phyloP scores from a whole-genome alignment of 2,329 filamentous ascomycete genomes.

The Penicillium digitatum region DNA sequence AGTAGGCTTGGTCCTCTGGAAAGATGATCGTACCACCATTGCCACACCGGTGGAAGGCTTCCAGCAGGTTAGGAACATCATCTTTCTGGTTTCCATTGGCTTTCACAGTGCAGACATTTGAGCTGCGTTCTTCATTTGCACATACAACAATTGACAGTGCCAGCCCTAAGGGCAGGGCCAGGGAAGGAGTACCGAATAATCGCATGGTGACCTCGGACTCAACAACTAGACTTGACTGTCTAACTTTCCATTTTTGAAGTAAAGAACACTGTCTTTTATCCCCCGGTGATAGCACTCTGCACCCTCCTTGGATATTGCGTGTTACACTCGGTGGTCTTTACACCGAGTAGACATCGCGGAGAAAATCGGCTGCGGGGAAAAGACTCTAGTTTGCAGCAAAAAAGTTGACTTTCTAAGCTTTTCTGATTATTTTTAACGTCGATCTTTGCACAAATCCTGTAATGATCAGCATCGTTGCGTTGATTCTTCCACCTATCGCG shows the following conservation, averaged over 20 bases:
- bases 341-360: slow-evolving; percentile 5
- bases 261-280: background rate
- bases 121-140: slow-evolving; percentile 3
- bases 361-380: slow-evolving; percentile 13
- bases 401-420: background rate
- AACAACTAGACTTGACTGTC: background rate
- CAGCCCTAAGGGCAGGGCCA: background rate
- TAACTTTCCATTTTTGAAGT: background rate
- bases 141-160: slow-evolving; percentile 6
- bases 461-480: background rate
- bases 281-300: background rate
- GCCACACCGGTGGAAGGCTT: slow-evolving; percentile 41
- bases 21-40: slow-evolving; percentile 49
- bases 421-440: slow-evolving; percentile 11
- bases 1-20: slow-evolving; percentile 49
- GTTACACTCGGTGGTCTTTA: slow-evolving; percentile 7
- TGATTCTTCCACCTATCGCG: slow-evolving; percentile 17
- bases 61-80: slow-evolving; percentile 42
- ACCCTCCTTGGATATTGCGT: background rate
- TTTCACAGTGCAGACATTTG: slow-evolving; percentile 39
- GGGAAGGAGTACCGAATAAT: background rate
- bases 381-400: background rate
- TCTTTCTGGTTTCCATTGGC: slow-evolving; percentile 37
- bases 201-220: background rate
- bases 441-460: slow-evolving; percentile 11